A percentile compares a stretch with the other conserved stretches of the same genome.
These are phyloP conservation scores for Diutina sp. DNA, from an alignment of 1,139 yeast species.

Conservation along the genomic window DNA sequence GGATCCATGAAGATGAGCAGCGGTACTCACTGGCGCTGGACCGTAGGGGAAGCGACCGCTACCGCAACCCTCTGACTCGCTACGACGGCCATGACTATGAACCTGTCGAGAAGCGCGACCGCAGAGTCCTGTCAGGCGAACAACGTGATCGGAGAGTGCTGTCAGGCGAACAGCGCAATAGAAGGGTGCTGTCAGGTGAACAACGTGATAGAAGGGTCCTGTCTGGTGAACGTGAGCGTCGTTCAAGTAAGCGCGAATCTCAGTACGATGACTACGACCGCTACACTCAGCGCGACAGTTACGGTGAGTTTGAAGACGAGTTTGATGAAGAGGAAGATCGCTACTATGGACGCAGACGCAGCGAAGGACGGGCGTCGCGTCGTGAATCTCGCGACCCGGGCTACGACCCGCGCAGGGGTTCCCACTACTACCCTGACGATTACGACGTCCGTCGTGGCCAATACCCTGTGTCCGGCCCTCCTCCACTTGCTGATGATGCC, in stretches of 20 bases:
- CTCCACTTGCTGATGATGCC: background rate
- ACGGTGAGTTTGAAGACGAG: background rate
- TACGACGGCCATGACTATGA: background rate
- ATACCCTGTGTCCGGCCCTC: background rate
- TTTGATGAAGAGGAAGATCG: background rate
- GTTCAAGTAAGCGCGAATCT: background rate
- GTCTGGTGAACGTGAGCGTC: background rate
- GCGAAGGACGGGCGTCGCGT: background rate
- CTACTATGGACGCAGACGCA: background rate
- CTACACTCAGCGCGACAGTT: background rate
- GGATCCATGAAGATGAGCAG: background rate
- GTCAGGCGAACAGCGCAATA: background rate
- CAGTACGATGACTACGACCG: background rate
- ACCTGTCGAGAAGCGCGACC: background rate
- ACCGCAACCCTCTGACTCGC: background rate
- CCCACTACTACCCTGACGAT: background rate
- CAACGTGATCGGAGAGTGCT: background rate
- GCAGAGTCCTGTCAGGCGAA: background rate
- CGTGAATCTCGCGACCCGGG: background rate
- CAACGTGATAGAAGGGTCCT: background rate
- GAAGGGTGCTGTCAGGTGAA: background rate
- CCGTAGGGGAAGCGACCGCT: background rate
- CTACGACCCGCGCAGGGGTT: background rate
- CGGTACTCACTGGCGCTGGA: background rate
- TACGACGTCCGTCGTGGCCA: background rate